These are phyloP conservation scores for Exophiala lecanii-corni DNA, from an alignment of 2,329 filamentous ascomycete species.

Conservation along the genomic window DNA sequence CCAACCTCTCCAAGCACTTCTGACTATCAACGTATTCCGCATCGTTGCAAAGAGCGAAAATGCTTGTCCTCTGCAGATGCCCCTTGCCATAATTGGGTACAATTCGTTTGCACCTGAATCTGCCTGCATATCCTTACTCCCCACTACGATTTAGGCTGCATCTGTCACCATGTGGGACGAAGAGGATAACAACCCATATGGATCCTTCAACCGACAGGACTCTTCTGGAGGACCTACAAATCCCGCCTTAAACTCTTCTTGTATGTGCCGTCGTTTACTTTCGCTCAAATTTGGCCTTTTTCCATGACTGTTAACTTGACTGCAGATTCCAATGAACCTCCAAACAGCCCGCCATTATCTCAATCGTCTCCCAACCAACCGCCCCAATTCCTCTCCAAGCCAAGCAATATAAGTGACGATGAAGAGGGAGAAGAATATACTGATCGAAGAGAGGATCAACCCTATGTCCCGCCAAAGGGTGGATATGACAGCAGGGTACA, in stretches of 20 bases:
- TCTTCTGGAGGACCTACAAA: conserved; percentile 12
- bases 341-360: conserved; percentile 61
- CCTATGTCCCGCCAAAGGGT: conserved; percentile 62
- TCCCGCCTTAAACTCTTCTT: conserved; percentile 13
- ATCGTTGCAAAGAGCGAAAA: no score
- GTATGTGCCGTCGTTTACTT: no score
- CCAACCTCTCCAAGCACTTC: no score
- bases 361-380: conserved; percentile 65
- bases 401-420: conserved; percentile 55
- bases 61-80: no score
- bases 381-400: conserved; percentile 52
- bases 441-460: conserved; percentile 45
- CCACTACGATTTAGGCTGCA: no score
- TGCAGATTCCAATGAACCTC: conserved; percentile 55
- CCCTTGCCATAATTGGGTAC: no score
- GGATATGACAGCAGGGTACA: conserved; percentile 94
- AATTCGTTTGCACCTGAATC: no score
- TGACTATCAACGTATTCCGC: no score
- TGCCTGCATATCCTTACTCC: no score
- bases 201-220: conserved; percentile 84
- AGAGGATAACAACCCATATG: conserved; percentile 97
- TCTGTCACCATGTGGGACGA: conserved; percentile 87
- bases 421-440: conserved; percentile 45
- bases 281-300: no score
- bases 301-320: conserved; percentile 9